A percentile compares a stretch with the other conserved stretches of the same genome.
These are phyloP conservation scores for Penicillium argentinense DNA, from an alignment of 495 filamentous ascomycete genomes.

Conservation along the genomic window DNA sequence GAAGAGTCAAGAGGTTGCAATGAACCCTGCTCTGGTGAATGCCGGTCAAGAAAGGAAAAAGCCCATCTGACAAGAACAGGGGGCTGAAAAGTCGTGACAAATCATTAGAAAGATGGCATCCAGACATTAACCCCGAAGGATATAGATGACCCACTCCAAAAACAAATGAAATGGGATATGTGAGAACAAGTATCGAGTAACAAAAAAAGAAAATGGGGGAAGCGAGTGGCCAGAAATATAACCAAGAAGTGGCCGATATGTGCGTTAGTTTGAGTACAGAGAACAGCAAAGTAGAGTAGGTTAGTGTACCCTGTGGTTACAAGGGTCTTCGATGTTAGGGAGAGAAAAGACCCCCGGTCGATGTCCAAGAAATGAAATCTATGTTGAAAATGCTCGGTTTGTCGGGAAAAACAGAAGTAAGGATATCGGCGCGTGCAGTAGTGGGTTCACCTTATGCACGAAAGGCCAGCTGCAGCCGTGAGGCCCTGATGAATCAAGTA, in stretches of 20 bases:
- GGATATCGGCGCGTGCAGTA: constrained; percentile 3
- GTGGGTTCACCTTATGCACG: constrained; percentile 3
- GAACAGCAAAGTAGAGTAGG: neutral
- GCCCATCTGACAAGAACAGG: constrained; percentile 8
- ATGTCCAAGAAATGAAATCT: constrained; percentile 3
- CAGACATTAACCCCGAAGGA: constrained; percentile 18
- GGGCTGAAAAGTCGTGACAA: constrained; percentile 19
- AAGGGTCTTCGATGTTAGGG: neutral
- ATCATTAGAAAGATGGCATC: constrained; percentile 27
- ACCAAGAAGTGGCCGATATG: constrained; percentile 13
- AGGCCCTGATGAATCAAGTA: too few species aligned
- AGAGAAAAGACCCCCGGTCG: neutral
- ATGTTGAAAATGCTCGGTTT: constrained; percentile 5
- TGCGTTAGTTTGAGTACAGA: constrained; percentile 7
- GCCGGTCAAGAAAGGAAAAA: constrained; percentile 1
- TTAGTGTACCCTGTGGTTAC: neutral
- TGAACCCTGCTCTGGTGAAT: constrained; percentile 4
- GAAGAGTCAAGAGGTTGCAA: constrained; percentile 10
- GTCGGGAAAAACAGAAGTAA: constrained; percentile 8
- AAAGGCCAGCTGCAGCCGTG: neutral
- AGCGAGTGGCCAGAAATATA: constrained; percentile 8
- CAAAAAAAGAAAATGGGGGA: neutral
- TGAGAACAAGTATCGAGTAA: neutral
- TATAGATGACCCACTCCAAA: constrained; percentile 9
- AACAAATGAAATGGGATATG: constrained; percentile 15